phyloP scores from a whole-genome alignment of 805 yeast genomes.

The Metschnikowia corniflorae region DNA sequence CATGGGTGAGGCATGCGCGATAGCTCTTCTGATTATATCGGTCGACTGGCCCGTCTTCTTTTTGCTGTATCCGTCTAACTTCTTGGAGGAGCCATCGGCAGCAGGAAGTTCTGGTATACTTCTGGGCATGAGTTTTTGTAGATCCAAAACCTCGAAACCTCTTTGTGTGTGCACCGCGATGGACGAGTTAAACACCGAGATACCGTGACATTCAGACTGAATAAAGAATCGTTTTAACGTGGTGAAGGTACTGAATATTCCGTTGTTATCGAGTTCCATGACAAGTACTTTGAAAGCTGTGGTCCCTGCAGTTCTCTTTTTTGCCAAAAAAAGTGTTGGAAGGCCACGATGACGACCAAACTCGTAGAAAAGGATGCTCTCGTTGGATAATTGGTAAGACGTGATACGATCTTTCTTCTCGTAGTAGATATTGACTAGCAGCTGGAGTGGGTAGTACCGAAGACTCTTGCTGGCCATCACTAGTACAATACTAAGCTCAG shows the following conservation, averaged over 20 bases:
- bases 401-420: constrained; percentile 37
- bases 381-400: constrained; percentile 49
- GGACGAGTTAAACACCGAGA: constrained; percentile 62
- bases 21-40: constrained; percentile 31
- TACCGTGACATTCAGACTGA: constrained; percentile 54
- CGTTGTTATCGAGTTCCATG: constrained; percentile 55
- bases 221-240: constrained; percentile 45
- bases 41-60: constrained; percentile 25
- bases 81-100: constrained; percentile 17
- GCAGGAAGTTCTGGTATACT: constrained; percentile 52
- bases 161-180: constrained; percentile 63
- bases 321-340: constrained; percentile 54
- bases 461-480: constrained; percentile 57
- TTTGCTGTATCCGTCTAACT: constrained; percentile 31
- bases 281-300: constrained; percentile 55
- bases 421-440: constrained; percentile 56
- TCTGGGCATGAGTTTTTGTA: constrained; percentile 54
- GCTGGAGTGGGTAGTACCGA: constrained; percentile 60
- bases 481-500: constrained; percentile 52
- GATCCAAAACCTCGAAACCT: constrained; percentile 63
- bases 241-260: constrained; percentile 37
- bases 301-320: constrained; percentile 44
- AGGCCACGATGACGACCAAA: constrained; percentile 67
- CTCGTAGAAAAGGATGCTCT: constrained; percentile 53
- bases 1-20: constrained; percentile 49